Conservation (phyloP, 1,139 yeast genomes). For the Pichia sp. region DNA sequence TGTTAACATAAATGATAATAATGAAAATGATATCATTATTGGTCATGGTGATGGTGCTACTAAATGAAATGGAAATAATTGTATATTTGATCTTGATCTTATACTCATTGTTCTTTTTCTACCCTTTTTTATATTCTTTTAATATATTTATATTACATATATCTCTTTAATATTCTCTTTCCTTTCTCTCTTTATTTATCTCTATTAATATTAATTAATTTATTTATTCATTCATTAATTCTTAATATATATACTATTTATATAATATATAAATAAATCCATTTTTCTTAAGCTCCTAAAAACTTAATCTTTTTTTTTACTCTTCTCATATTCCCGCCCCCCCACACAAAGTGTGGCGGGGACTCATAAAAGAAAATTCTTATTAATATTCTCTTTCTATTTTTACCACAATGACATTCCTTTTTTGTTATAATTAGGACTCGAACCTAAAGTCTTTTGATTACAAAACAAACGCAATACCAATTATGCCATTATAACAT, state of each 20-base stretch:
- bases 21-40: conserved; percentile 20
- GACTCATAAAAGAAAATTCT: conserved; percentile 3
- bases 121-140: conserved; percentile 6
- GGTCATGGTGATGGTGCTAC: conserved; percentile 26
- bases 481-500: conserved; percentile 16
- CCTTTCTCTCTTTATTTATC: conserved; percentile 1
- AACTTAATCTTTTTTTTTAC: background rate
- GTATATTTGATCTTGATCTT: conserved; percentile 19
- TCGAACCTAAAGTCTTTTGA: conserved; percentile 18
- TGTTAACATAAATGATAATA: conserved; percentile 22
- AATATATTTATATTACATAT: conserved; percentile 1
- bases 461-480: conserved; percentile 19
- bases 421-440: conserved; percentile 14
- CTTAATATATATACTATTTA: background rate
- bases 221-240: background rate
- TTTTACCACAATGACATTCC: background rate
- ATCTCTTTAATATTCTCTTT: conserved; percentile 1
- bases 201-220: background rate
- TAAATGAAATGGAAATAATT: conserved; percentile 24
- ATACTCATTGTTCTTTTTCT: conserved; percentile 8
- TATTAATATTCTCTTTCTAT: background rate
- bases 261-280: background rate
- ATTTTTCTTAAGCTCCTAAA: too few relatives aligned
- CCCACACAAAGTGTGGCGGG: too few relatives aligned
- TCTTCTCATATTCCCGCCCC: too few relatives aligned